Conservation (phyloP, 768 basidiomycete species). For the Suillus luteus region DNA sequence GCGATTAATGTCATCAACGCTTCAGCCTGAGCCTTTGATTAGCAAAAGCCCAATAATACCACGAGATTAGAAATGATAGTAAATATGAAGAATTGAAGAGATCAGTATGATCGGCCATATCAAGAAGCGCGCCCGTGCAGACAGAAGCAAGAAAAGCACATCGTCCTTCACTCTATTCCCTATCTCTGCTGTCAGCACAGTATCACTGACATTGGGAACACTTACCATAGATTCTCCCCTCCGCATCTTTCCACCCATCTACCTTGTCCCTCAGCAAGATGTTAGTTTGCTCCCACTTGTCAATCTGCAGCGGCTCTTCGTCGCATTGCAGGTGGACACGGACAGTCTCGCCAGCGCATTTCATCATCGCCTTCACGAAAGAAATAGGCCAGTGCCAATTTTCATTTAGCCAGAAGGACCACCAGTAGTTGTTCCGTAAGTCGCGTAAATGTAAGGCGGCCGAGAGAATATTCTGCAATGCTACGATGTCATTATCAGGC, state of each 20-base stretch:
- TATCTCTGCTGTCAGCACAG: background rate
- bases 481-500: background rate
- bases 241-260: background rate
- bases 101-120: background rate
- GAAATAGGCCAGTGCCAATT: slow-evolving; percentile 4
- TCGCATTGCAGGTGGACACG: background rate
- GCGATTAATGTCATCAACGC: background rate
- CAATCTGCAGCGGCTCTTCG: background rate
- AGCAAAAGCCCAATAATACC: background rate
- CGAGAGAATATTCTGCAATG: background rate
- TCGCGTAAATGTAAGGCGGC: slow-evolving; percentile 2
- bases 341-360: too few relatives aligned
- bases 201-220: background rate
- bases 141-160: background rate
- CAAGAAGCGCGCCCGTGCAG: slow-evolving; percentile 1
- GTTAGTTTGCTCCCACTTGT: background rate
- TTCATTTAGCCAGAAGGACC: slow-evolving; percentile 4
- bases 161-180: background rate
- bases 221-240: slow-evolving; percentile 4
- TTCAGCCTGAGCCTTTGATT: background rate
- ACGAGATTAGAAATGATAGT: background rate
- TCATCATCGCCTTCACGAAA: slow-evolving; percentile 2
- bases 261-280: background rate
- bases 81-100: background rate
- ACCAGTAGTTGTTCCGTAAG: background rate